Percentiles rank a stretch among this genome's conserved stretches.
These are phyloP conservation scores for Ascoidea tarda DNA, from an alignment of 805 yeast species.

Conservation along the genomic window DNA sequence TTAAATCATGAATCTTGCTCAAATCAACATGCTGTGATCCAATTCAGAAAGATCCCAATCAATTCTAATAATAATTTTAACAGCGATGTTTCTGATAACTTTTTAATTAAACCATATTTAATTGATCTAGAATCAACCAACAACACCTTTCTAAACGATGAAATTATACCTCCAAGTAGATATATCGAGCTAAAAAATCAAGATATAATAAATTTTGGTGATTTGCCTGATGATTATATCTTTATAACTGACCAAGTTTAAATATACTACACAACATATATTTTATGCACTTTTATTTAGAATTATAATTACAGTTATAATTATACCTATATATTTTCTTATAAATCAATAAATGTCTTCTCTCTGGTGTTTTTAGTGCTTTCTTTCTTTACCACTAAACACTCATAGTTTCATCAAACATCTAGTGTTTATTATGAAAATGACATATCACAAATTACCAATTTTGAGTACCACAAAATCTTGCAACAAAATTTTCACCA, in stretches of 20 bases:
- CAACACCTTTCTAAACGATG: conserved; percentile 30
- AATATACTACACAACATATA: too few species aligned
- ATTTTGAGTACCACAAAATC: too few species aligned
- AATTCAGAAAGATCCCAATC: conserved; percentile 20
- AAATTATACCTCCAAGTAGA: conserved; percentile 23
- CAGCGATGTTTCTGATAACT: conserved; percentile 4
- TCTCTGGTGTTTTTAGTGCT: too few species aligned
- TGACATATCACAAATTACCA: too few species aligned
- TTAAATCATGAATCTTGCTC: conserved; percentile 24
- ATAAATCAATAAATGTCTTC: too few species aligned
- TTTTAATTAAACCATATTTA: conserved; percentile 21
- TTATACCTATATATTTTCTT: too few species aligned
- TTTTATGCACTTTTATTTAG: too few species aligned
- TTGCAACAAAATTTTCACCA: too few species aligned
- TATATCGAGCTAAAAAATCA: conserved; percentile 26
- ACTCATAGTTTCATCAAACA: too few species aligned
- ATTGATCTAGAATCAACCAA: conserved; percentile 33
- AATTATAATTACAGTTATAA: too few species aligned
- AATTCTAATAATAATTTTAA: background rate
- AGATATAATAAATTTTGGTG: conserved; percentile 28
- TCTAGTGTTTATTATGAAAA: too few species aligned
- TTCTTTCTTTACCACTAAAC: too few species aligned
- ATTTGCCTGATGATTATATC: conserved; percentile 18
- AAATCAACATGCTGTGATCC: conserved; percentile 35
- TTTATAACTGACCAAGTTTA: conserved; percentile 5